Evolutionary conservation across 306 rosid genomes (phyloP).

Genomic region (Lathyrus aphaca): DNA sequence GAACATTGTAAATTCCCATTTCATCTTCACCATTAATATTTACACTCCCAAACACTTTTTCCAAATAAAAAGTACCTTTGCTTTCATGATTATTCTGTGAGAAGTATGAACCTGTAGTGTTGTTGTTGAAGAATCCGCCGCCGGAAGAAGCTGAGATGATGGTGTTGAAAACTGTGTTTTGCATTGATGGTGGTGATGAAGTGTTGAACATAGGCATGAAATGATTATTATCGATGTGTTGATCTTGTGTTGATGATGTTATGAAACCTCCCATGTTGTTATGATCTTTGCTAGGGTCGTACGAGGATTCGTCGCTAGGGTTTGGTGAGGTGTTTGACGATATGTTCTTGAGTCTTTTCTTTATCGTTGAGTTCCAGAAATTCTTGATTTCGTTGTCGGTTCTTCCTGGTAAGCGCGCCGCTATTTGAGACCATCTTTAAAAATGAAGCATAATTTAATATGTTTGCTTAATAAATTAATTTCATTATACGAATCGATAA

Average conservation of each 20-base stretch:
- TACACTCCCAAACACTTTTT: conserved; percentile 44
- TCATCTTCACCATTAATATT: conserved; percentile 48
- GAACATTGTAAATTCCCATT: conserved; percentile 54
- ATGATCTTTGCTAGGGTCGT: conserved; percentile 46
- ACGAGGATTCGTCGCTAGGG: conserved; percentile 68
- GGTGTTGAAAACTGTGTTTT: conserved; percentile 50
- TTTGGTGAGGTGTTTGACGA: conserved; percentile 58
- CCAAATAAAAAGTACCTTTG: conserved; percentile 43
- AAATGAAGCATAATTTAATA: neutral
- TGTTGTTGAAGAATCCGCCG: conserved; percentile 44
- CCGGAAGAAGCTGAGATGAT: conserved; percentile 39
- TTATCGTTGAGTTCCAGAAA: conserved; percentile 97
- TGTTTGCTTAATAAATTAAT: conserved; percentile 1
- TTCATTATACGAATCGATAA: too few species aligned
- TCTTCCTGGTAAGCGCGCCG: conserved; percentile 88
- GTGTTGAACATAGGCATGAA: conserved; percentile 53
- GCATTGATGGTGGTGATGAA: conserved; percentile 43
- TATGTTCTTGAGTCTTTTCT: conserved; percentile 82
- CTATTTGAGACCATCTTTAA: conserved; percentile 96
- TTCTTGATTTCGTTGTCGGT: conserved; percentile 96
- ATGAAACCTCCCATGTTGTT: conserved; percentile 38
- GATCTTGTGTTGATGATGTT: conserved; percentile 40
- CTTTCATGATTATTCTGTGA: conserved; percentile 37
- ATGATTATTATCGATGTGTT: conserved; percentile 32
- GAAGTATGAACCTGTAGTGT: conserved; percentile 42